Conservation (phyloP, 2,329 filamentous ascomycete species). For the Phyllachora maydis region DNA sequence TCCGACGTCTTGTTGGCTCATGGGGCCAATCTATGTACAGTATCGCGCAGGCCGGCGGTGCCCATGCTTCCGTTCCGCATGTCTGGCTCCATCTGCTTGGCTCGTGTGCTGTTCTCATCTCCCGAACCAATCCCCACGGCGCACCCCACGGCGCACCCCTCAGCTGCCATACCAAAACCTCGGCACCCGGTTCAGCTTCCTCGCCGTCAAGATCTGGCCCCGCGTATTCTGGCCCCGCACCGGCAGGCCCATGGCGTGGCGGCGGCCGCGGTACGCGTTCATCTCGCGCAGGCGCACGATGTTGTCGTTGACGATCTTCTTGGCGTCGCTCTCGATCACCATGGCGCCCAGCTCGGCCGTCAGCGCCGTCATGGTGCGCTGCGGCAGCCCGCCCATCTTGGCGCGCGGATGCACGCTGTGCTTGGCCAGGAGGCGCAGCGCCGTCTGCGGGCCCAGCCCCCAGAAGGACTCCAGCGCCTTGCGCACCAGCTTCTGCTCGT, state of each 20-base stretch:
- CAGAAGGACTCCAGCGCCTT: constrained; percentile 72
- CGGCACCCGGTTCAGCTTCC: constrained; percentile 41
- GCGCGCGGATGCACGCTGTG: constrained; percentile 73
- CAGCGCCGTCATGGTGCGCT: constrained; percentile 60
- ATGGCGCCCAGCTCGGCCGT: constrained; percentile 74
- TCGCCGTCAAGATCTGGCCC: constrained; percentile 43
- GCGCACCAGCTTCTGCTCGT: constrained; percentile 61
- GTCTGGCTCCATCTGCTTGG: too few species aligned
- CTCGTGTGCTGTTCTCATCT: too few species aligned
- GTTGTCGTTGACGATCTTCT: constrained; percentile 60
- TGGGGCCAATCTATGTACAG: too few species aligned
- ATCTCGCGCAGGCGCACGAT: constrained; percentile 77
- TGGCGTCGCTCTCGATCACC: constrained; percentile 83
- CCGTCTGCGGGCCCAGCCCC: constrained; percentile 52
- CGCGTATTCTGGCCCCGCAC: constrained; percentile 80
- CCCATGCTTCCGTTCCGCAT: too few species aligned
- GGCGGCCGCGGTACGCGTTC: constrained; percentile 68
- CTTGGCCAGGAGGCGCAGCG: constrained; percentile 63
- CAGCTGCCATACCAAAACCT: too few species aligned
- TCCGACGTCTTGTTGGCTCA: too few species aligned
- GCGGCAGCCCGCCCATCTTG: constrained; percentile 53
- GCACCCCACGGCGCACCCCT: constrained; percentile 1
- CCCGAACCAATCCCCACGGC: constrained; percentile 1
- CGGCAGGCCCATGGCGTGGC: constrained; percentile 84
- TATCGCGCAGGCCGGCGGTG: too few species aligned